Percentiles rank a stretch among this genome's conserved stretches.
phyloP scores from a whole-genome alignment of 192 early-diverging fungal genomes.

The Geranomyces variabilis region DNA sequence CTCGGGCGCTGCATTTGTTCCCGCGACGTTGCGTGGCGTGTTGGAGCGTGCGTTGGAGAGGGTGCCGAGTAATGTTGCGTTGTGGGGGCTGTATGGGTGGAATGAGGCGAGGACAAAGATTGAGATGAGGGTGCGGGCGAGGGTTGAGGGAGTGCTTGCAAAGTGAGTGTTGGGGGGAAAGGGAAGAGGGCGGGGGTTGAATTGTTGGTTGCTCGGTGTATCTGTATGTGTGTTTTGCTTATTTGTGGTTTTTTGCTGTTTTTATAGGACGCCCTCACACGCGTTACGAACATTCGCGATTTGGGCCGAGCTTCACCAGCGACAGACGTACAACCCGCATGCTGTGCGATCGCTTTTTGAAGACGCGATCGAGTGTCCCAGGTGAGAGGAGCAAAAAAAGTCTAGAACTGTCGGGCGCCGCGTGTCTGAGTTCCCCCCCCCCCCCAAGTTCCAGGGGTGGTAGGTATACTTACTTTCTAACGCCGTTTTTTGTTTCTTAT shows the following conservation, averaged over 20 bases:
- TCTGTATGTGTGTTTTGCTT: not conserved
- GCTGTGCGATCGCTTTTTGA: slow-evolving; percentile 64
- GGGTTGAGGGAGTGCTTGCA: slow-evolving; percentile 43
- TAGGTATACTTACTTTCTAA: no score
- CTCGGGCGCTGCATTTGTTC: slow-evolving; percentile 42
- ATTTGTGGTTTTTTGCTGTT: slow-evolving; percentile 12
- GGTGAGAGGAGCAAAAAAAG: no score
- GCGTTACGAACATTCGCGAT: slow-evolving; percentile 61
- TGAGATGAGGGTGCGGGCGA: slow-evolving; percentile 56
- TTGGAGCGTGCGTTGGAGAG: slow-evolving; percentile 47
- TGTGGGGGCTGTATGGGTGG: slow-evolving; percentile 59
- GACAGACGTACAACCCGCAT: slow-evolving; percentile 55
- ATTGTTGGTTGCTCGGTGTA: no score
- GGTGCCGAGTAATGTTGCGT: slow-evolving; percentile 61
- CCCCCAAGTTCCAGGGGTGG: no score
- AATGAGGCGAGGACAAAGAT: slow-evolving; percentile 65
- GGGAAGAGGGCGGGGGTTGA: no score
- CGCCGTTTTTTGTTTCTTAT: no score
- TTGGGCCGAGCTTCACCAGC: slow-evolving; percentile 59
- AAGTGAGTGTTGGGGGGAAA: slow-evolving; percentile 40
- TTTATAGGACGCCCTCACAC: slow-evolving; percentile 58
- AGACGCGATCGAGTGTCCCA: slow-evolving; percentile 44
- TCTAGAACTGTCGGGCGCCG: no score
- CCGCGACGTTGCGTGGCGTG: slow-evolving; percentile 47
- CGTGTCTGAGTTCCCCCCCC: no score